Evolutionary conservation across 305 asterid species (phyloP).

Genomic region (Fraxinus greggii): DNA sequence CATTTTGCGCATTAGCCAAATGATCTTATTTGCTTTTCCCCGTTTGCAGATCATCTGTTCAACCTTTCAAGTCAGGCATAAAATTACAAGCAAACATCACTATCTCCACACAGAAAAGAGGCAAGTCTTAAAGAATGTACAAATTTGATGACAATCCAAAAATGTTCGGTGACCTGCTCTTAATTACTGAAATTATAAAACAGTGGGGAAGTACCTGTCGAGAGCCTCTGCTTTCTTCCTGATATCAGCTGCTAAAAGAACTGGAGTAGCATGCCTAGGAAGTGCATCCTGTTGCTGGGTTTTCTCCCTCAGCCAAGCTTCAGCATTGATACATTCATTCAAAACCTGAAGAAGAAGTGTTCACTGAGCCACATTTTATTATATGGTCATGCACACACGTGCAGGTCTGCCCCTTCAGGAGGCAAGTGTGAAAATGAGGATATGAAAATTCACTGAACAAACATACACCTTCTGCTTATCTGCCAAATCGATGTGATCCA

Average conservation of each 20-base stretch:
- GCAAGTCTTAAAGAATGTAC: not conserved
- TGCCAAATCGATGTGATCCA: conserved; percentile 79
- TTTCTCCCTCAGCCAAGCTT: conserved; percentile 84
- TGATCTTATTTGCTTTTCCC: not conserved
- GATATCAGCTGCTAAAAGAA: conserved; percentile 62
- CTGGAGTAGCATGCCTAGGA: conserved; percentile 65
- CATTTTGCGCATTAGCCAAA: not conserved
- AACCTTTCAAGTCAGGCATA: not conserved
- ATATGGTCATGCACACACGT: not conserved
- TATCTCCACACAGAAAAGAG: not conserved
- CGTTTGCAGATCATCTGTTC: not conserved
- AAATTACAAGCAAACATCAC: not conserved
- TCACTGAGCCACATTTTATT: not conserved
- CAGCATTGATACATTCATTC: conserved; percentile 71
- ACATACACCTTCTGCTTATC: conserved; percentile 56
- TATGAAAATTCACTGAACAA: not conserved
- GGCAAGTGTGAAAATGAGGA: not conserved
- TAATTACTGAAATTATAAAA: not conserved
- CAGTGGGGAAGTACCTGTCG: conserved; percentile 51
- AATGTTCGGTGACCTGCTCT: not conserved
- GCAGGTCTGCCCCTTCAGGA: not conserved
- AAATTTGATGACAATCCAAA: not conserved
- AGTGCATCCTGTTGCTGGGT: conserved; percentile 75
- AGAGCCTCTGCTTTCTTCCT: conserved; percentile 77
- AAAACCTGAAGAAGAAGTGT: conserved; percentile 47